Evolutionary conservation across 148 eudicot species (phyloP), one percentile per base, ranked within the genome.

Genomic region (Rhododendron griersonianum): DNA sequence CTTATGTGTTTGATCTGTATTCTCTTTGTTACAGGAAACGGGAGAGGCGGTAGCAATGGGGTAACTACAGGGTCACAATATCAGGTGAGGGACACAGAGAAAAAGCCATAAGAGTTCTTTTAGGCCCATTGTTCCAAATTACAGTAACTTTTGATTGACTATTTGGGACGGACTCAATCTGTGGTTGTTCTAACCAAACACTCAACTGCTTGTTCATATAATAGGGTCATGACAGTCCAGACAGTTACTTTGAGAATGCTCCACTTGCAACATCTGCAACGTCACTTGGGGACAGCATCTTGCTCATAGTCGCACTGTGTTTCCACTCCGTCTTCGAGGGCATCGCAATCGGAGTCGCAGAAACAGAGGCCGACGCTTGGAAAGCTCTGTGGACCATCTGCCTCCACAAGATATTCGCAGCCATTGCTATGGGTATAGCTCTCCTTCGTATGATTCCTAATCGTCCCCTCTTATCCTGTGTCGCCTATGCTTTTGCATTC

Each of bases 261-360:
- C 90, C 87, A 25, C 73, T 89, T 37, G 71, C 90, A 41, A 77
- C 76, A 30, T 71, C 93, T 76, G 94, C 90, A 21, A 88, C 90
- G 30, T 91, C 94, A 11, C 7, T 92, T 13, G 91, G 94, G 51
- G 95, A 93, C 87, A 91, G 93, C 33, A 86, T 93, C 88, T 87
- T 93, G 69, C 76, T 93, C 35, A 93, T 93, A 69, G 87, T 87
- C 1, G 95, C 94, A 15, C 57, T 93, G n/a, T 93, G 95, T 55
- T 93, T 92, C 89, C 95, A 93, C 91, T 93, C 94, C 0, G 90
- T 93, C 23, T 93, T 93, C 28, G 94, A 93, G 84, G 95, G 95
- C 79, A 92, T 93, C 23, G 95, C 95, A 0, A 93, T 93, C 6
- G 95, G 95, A 11, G 91, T 93, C 7, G 91, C 95, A 0, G 87